A percentile compares a stretch with the other conserved stretches of the same genome.
phyloP scores from a whole-genome alignment of 2,329 filamentous ascomycete species.

The Raffaelea deltoideospora region DNA sequence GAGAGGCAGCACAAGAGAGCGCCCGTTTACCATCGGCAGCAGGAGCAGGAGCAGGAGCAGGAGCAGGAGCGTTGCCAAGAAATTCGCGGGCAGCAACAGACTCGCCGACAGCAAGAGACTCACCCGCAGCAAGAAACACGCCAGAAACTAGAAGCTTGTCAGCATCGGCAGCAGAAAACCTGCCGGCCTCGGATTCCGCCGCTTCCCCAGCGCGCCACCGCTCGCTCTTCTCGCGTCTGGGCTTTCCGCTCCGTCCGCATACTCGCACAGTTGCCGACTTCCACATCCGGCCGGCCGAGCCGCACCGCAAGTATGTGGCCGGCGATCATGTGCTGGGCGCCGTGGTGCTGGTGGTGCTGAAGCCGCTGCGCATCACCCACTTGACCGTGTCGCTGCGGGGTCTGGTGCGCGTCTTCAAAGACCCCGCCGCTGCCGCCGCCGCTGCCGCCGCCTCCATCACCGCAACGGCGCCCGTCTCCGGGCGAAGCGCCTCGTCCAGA shows the following conservation, averaged over 20 bases:
- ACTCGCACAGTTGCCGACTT: conserved; percentile 60
- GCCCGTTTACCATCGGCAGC: too few species aligned
- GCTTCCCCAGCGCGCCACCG: conserved; percentile 11
- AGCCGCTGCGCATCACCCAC: conserved; percentile 65
- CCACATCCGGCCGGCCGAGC: conserved; percentile 61
- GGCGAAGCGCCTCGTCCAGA: background rate
- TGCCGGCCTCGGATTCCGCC: conserved; percentile 1
- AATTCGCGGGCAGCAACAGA: too few species aligned
- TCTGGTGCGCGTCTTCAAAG: conserved; percentile 66
- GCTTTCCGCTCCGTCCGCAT: conserved; percentile 33
- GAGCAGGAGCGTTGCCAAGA: too few species aligned
- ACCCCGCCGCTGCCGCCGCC: conserved; percentile 34
- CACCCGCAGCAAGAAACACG: too few species aligned
- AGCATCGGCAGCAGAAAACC: too few species aligned
- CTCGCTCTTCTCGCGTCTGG: conserved; percentile 37
- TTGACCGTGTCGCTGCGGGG: conserved; percentile 65
- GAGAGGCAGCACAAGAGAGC: too few species aligned
- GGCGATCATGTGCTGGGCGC: conserved; percentile 61
- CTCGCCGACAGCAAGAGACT: too few species aligned
- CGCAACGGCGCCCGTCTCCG: conserved; percentile 24
- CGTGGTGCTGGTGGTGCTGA: conserved; percentile 57
- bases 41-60: too few species aligned
- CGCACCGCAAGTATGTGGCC: conserved; percentile 60
- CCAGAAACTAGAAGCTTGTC: too few species aligned
- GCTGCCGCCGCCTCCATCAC: conserved; percentile 46